A percentile compares a stretch with the other conserved stretches of the same genome.
Evolutionary conservation across 2,329 filamentous ascomycete species (phyloP).

Genomic region (Herpomyces periplanetae): DNA sequence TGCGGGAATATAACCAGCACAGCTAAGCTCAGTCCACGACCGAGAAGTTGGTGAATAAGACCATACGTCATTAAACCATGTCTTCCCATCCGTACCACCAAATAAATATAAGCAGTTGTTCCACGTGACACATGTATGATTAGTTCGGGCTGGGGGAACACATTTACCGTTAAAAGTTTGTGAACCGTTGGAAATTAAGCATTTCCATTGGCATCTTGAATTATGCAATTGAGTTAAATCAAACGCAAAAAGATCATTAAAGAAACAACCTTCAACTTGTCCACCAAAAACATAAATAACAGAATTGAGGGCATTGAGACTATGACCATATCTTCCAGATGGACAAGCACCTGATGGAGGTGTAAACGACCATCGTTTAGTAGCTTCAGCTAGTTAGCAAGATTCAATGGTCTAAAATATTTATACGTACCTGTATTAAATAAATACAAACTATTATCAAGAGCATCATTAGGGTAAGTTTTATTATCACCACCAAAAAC

Average conservation of each 20-base stretch:
- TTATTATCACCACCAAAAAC: constrained; percentile 97
- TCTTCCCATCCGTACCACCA: constrained; percentile 69
- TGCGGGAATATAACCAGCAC: constrained; percentile 83
- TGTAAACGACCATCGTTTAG: constrained; percentile 84
- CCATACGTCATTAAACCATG: constrained; percentile 99
- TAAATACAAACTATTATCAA: constrained; percentile 83
- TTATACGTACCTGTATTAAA: constrained; percentile 59
- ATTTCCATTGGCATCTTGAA: constrained; percentile 67
- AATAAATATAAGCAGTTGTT: constrained; percentile 91
- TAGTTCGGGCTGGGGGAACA: constrained; percentile 58
- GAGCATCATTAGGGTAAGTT: constrained; percentile 52
- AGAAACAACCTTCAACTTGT: constrained; percentile 85
- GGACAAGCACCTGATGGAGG: constrained; percentile 53
- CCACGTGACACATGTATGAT: constrained; percentile 64
- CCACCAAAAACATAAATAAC: constrained; percentile 94
- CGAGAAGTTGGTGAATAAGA: constrained; percentile 55
- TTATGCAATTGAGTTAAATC: constrained; percentile 80
- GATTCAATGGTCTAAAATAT: background rate
- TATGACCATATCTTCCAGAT: constrained; percentile 72
- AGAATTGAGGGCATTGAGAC: constrained; percentile 73
- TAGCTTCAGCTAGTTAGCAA: constrained; percentile 17
- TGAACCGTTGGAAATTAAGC: constrained; percentile 37
- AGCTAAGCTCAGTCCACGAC: constrained; percentile 55
- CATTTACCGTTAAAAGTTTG: constrained; percentile 30
- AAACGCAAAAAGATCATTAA: constrained; percentile 84